These are phyloP conservation scores for Geotrichum carabidarum DNA, from an alignment of 1,139 yeast genomes.

Conservation along the genomic window DNA sequence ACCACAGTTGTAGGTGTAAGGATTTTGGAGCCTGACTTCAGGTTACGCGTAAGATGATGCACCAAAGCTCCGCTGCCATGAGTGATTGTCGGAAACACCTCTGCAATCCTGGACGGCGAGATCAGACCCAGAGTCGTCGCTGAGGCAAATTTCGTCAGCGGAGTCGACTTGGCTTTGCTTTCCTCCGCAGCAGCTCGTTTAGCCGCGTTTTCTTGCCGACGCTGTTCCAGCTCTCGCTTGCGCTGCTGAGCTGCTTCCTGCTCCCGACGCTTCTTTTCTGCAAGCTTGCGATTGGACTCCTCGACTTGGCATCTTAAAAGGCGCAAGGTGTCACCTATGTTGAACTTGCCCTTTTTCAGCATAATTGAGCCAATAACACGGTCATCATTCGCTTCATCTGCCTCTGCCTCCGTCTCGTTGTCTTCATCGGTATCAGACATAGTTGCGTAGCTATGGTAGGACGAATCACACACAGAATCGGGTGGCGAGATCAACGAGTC, in stretches of 20 bases:
- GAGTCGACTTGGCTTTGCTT: neutral
- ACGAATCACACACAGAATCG: neutral
- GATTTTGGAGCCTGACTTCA: neutral
- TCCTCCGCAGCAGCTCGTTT: neutral
- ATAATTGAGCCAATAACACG: neutral
- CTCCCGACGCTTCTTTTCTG: conserved; percentile 1
- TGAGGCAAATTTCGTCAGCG: neutral
- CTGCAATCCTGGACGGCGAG: conserved; percentile 2
- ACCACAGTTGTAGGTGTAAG: conserved; percentile 15
- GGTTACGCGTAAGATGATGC: conserved; percentile 7
- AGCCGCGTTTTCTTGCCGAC: neutral
- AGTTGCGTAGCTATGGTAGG: neutral
- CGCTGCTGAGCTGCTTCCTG: conserved; percentile 1
- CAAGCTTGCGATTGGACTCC: conserved; percentile 7
- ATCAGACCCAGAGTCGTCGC: conserved; percentile 9
- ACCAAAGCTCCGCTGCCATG: conserved; percentile 9
- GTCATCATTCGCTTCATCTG: neutral
- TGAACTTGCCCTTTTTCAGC: neutral
- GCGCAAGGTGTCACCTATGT: neutral
- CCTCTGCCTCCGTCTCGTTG: neutral
- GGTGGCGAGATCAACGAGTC: neutral
- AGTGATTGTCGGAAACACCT: conserved; percentile 4
- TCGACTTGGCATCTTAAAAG: conserved; percentile 10
- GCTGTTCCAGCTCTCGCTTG: neutral
- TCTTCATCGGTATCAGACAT: neutral